phyloP scores from a whole-genome alignment of 805 yeast genomes.

The Barnettozyma wickerhamii region DNA sequence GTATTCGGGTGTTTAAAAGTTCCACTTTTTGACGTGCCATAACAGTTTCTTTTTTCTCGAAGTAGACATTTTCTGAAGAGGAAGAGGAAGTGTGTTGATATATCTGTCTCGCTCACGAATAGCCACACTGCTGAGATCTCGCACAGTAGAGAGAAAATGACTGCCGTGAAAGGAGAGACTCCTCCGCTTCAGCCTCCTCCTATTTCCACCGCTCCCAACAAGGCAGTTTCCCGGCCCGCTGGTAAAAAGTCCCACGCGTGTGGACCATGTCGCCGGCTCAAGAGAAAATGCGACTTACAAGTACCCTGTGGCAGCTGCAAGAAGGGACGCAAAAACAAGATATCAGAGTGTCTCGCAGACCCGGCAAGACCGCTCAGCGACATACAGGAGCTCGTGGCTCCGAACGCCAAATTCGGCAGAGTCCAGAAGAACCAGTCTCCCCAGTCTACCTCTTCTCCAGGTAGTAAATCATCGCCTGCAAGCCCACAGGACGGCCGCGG shows the following conservation, averaged over 20 bases:
- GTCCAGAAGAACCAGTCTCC: conserved; percentile 12
- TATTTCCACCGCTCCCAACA: conserved; percentile 1
- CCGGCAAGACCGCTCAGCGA: conserved; percentile 24
- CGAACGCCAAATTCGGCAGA: conserved; percentile 22
- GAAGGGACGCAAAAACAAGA: conserved; percentile 21
- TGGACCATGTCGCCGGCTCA: conserved; percentile 27
- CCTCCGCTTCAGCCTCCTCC: neutral
- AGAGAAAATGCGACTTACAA: conserved; percentile 25
- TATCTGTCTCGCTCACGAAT: no score
- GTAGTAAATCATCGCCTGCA: neutral
- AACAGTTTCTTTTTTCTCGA: neutral
- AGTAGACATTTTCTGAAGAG: neutral
- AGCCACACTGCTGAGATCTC: no score
- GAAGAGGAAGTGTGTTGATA: no score
- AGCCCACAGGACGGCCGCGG: conserved; percentile 1
- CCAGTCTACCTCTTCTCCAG: neutral
- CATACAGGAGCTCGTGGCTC: conserved; percentile 20
- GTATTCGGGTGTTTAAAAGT: neutral
- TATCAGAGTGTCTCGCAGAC: conserved; percentile 23
- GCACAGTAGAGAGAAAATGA: no score
- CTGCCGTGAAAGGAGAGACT: neutral
- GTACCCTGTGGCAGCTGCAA: conserved; percentile 26
- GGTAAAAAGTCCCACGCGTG: conserved; percentile 27
- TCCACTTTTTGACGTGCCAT: neutral
- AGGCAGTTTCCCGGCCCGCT: conserved; percentile 1